Conservation (phyloP, 192 early-diverging fungal genomes). For the Coemansia biformis region DNA sequence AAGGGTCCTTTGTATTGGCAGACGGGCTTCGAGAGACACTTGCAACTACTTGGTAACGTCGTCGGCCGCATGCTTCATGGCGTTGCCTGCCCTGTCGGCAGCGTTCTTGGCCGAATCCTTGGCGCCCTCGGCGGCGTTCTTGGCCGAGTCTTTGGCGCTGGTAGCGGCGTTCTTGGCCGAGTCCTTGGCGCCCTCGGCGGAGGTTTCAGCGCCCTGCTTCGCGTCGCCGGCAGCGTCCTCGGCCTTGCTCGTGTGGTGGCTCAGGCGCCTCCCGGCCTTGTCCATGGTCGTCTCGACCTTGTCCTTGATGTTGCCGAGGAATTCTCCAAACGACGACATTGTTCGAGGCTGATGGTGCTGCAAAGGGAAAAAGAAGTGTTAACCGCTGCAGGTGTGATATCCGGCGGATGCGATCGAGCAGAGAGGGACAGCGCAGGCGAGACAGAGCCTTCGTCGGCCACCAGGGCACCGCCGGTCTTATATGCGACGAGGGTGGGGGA, state of each 20-base stretch:
- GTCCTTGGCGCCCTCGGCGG: conserved; percentile 1
- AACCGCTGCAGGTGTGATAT: too few species aligned
- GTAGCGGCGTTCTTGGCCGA: conserved; percentile 1
- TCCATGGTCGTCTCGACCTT: conserved; percentile 37
- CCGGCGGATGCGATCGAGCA: too few species aligned
- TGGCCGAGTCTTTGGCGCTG: conserved; percentile 2
- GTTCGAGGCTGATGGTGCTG: background rate
- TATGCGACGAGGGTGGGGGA: too few species aligned
- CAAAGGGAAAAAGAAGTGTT: too few species aligned
- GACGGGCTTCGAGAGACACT: too few species aligned
- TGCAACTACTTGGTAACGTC: conserved; percentile 7
- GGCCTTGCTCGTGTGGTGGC: conserved; percentile 17
- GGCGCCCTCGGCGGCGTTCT: conserved; percentile 2
- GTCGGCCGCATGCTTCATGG: conserved; percentile 1
- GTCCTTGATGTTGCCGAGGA: conserved; percentile 37
- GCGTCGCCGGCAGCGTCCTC: background rate
- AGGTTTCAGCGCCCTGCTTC: conserved; percentile 4
- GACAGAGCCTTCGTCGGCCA: too few species aligned
- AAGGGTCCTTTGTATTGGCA: too few species aligned
- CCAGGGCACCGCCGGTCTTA: too few species aligned
- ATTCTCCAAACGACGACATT: conserved; percentile 12
- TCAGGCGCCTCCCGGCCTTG: conserved; percentile 34
- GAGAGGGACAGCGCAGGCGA: too few species aligned
- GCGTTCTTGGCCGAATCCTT: conserved; percentile 3
- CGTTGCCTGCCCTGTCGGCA: background rate